Percentiles rank a stretch among this genome's conserved stretches.
Conservation (phyloP, 2,329 filamentous ascomycete genomes). For the Ceratocystis cubensis region DNA sequence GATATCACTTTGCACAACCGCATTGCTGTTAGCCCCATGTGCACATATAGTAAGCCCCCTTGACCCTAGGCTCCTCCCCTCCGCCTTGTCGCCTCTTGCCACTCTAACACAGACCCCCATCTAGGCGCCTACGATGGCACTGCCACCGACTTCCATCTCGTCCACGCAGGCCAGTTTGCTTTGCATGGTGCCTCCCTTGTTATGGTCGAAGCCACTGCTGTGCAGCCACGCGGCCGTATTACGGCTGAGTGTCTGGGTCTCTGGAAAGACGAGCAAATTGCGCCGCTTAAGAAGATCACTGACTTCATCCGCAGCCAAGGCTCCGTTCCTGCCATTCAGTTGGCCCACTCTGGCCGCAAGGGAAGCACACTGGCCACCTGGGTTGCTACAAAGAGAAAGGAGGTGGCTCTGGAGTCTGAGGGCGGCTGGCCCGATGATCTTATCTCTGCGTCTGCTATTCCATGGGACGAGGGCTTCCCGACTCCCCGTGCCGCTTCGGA, state of each 20-base stretch:
- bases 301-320: constrained; percentile 72
- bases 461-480: constrained; percentile 50
- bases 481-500: constrained; percentile 55
- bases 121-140: constrained; percentile 47
- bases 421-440: constrained; percentile 48
- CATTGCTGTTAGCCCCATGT: constrained; percentile 49
- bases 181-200: constrained; percentile 61
- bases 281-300: constrained; percentile 53
- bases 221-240: constrained; percentile 67
- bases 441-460: constrained; percentile 38
- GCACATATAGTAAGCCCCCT: constrained; percentile 26
- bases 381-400: constrained; percentile 41
- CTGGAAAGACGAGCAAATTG: constrained; percentile 75
- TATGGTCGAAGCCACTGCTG: constrained; percentile 66
- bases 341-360: constrained; percentile 68
- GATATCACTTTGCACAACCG: constrained; percentile 43
- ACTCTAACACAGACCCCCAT: constrained; percentile 25
- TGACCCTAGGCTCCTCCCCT: not conserved
- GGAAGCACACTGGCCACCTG: constrained; percentile 50
- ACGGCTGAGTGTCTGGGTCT: constrained; percentile 67
- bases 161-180: constrained; percentile 69
- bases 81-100: not conserved
- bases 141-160: constrained; percentile 66
- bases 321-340: constrained; percentile 66
- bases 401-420: constrained; percentile 39